These are phyloP conservation scores for Petunia axillaris DNA, from an alignment of 257 asterid species.

Conservation along the genomic window DNA sequence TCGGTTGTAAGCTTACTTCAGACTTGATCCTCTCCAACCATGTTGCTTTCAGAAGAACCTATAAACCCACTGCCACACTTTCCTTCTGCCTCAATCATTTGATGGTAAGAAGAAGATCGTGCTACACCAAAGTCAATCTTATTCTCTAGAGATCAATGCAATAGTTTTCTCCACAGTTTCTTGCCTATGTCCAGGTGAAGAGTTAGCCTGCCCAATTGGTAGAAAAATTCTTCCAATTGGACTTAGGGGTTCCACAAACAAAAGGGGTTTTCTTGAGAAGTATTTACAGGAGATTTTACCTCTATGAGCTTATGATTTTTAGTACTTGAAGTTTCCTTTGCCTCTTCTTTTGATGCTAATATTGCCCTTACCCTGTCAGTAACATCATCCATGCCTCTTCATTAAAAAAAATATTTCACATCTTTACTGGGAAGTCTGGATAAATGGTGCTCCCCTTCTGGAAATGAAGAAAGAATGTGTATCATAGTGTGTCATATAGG, in stretches of 20 bases:
- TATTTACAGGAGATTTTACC: conserved; percentile 45
- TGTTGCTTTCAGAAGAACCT: conserved; percentile 66
- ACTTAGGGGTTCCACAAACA: conserved; percentile 44
- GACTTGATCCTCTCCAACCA: conserved; percentile 82
- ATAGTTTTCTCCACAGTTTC: conserved; percentile 80
- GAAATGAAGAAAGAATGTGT: not conserved
- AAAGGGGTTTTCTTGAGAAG: conserved; percentile 36
- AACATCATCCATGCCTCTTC: conserved; percentile 88
- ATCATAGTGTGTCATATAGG: not conserved
- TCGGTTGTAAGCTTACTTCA: conserved; percentile 64
- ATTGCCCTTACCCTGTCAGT: conserved; percentile 69
- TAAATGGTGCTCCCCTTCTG: conserved; percentile 53
- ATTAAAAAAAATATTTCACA: conserved; percentile 59
- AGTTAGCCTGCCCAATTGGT: conserved; percentile 35
- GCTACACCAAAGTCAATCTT: conserved; percentile 79
- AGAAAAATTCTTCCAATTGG: conserved; percentile 45
- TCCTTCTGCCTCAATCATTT: conserved; percentile 71
- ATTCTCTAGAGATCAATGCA: conserved; percentile 93
- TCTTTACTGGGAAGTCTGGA: conserved; percentile 93
- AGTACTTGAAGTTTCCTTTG: conserved; percentile 45
- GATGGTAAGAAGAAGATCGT: conserved; percentile 82
- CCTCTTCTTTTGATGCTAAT: conserved; percentile 68
- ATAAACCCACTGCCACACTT: conserved; percentile 65
- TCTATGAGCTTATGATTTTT: conserved; percentile 59
- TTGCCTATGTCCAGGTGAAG: conserved; percentile 51